Evolutionary conservation across 768 basidiomycete species (phyloP), one percentile per base, ranked within the genome.

Genomic region (Pisolithus albus): DNA sequence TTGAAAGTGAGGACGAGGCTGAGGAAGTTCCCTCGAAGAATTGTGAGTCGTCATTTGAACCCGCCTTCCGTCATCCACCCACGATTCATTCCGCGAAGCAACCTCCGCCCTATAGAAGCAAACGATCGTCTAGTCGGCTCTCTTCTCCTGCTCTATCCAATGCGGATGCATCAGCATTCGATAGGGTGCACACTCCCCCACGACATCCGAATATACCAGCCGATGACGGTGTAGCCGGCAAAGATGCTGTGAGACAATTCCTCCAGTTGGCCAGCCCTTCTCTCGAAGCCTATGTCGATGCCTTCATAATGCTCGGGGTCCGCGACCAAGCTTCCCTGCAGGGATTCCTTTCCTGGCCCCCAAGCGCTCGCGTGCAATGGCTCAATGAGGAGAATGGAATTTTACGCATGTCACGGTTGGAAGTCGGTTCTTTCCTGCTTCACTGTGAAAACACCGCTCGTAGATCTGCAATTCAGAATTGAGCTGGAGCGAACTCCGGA

Each of bases 261-360:
- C 32, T 68, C 38, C 1, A 38, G 41, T 59, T 65, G 28, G 41
- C 61, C 46, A 34, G 21, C 23, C 62, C 66, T 8, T 57, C 23
- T 42, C 61, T 68, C 8, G 57, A 59, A 52, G 52, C 49, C 15
- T 56, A 51, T 36, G 26, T 59, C 6, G 51, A 56, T 46, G 56
- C 52, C 10, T 63, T 68, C 32, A 23, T 42, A 5, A 18, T 41
- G 45, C 41, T 66, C 44, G 66, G 64, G 23, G 43, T 68, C 46
- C 57, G 58, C 40, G 57, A 64, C 26, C 34, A 50, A 52, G 39
- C 46, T 40, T 62, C 58, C 6, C 52, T 66, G 37, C 42, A 45
- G 11, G 59, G 52, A 26, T 61, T 68, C 49, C n/a, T 63, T 16
- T 52, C 52, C 15, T 67, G 65, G 63, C 56, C 59, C 5, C 54